Percentiles rank a stretch among this genome's conserved stretches.
phyloP scores from a whole-genome alignment of 805 yeast genomes.

The Kazachstania taianensis region DNA sequence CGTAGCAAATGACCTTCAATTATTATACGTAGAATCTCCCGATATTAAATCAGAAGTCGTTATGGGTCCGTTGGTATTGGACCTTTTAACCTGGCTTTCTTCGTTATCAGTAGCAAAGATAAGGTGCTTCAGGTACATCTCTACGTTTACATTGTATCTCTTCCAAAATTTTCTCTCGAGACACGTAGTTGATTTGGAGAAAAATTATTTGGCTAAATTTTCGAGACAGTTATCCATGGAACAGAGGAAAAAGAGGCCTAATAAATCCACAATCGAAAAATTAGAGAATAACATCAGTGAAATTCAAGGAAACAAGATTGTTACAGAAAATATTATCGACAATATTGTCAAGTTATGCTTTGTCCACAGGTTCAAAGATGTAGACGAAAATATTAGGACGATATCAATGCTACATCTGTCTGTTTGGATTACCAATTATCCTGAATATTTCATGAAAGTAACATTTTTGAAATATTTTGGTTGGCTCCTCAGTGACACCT shows the following conservation, averaged over 20 bases:
- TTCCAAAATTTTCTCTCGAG: conserved; percentile 55
- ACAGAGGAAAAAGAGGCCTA: conserved; percentile 30
- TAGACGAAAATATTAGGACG: conserved; percentile 59
- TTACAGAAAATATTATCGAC: conserved; percentile 45
- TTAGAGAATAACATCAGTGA: conserved; percentile 35
- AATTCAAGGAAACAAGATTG: conserved; percentile 40
- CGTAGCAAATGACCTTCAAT: conserved; percentile 51
- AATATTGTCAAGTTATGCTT: conserved; percentile 62
- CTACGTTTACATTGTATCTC: conserved; percentile 49
- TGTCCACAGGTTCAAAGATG: conserved; percentile 70
- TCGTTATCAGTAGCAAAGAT: conserved; percentile 59
- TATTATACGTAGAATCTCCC: conserved; percentile 35
- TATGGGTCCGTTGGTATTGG: conserved; percentile 30
- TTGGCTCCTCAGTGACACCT: conserved; percentile 72
- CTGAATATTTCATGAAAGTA: conserved; percentile 62
- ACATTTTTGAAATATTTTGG: conserved; percentile 69
- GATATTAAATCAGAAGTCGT: conserved; percentile 22
- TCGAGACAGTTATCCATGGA: conserved; percentile 31
- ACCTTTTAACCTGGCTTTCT: conserved; percentile 64
- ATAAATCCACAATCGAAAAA: conserved; percentile 36
- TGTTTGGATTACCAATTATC: conserved; percentile 61
- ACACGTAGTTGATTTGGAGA: conserved; percentile 32
- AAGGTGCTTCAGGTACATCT: conserved; percentile 58
- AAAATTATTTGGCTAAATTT: conserved; percentile 30
- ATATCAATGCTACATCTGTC: conserved; percentile 58